These are phyloP conservation scores for Tripidium arundinaceum DNA, from an alignment of 202 grass and related monocot genomes.

Conservation along the genomic window DNA sequence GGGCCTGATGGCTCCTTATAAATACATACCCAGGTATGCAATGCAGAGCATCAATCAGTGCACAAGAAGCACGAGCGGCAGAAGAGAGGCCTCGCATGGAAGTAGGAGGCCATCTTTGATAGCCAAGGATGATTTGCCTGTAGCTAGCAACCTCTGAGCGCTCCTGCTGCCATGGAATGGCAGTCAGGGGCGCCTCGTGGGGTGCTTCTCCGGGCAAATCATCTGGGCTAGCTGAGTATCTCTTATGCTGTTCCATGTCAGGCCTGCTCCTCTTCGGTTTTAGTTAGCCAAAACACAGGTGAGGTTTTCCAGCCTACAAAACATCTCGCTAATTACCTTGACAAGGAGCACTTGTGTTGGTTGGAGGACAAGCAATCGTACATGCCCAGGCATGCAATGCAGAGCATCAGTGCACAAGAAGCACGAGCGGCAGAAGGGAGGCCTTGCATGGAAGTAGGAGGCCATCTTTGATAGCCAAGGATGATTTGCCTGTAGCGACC, in stretches of 20 bases:
- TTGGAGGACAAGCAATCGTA: too few relatives aligned
- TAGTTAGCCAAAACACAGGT: too few relatives aligned
- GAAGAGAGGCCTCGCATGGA: constrained; percentile 24
- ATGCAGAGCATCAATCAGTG: background rate
- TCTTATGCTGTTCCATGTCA: too few relatives aligned
- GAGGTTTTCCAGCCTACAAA: too few relatives aligned
- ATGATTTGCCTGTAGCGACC: constrained; percentile 30
- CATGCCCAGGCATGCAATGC: constrained; percentile 14
- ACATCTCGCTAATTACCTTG: too few relatives aligned
- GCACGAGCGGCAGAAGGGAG: background rate
- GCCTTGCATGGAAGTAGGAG: constrained; percentile 34
- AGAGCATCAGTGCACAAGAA: background rate
- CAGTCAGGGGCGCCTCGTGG: too few relatives aligned
- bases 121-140: constrained; percentile 66
- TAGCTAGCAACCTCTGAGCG: too few relatives aligned
- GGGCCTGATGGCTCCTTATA: constrained; percentile 3
- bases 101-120: constrained; percentile 37
- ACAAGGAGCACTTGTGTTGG: too few relatives aligned
- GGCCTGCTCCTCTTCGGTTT: too few relatives aligned
- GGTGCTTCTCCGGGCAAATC: too few relatives aligned
- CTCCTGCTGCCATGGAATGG: too few relatives aligned
- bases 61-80: background rate
- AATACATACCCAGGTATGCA: constrained; percentile 30
- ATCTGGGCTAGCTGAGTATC: too few relatives aligned
- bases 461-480: constrained; percentile 49